phyloP scores from a whole-genome alignment of 495 filamentous ascomycete genomes.

The Penicillium pancosmium region DNA sequence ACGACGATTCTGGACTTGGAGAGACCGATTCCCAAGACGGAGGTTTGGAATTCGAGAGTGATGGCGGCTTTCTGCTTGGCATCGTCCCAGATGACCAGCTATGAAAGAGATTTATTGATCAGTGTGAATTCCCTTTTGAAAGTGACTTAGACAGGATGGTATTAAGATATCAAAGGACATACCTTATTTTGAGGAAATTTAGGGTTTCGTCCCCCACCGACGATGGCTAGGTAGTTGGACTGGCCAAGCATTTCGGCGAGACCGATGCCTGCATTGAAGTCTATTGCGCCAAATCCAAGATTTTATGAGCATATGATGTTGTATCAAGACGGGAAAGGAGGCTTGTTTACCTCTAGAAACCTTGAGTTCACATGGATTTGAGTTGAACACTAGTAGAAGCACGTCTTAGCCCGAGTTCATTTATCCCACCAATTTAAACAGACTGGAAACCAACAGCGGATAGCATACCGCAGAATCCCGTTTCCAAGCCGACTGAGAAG shows the following conservation, averaged over 20 bases:
- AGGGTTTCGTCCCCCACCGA: slow-evolving; percentile 84
- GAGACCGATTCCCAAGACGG: slow-evolving; percentile 76
- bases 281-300: slow-evolving; percentile 41
- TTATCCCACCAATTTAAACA: background rate
- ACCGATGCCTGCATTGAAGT: slow-evolving; percentile 84
- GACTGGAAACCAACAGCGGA: background rate
- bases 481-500: slow-evolving; percentile 87
- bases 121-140: background rate
- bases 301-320: background rate
- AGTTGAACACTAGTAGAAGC: slow-evolving; percentile 64
- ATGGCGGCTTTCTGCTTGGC: slow-evolving; percentile 73
- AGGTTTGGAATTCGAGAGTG: slow-evolving; percentile 72
- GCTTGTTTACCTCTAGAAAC: slow-evolving; percentile 60
- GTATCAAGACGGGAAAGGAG: background rate
- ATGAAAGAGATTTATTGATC: background rate
- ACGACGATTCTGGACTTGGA: slow-evolving; percentile 80
- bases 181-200: slow-evolving; percentile 90
- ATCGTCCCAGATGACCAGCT: slow-evolving; percentile 94
- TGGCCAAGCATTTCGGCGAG: slow-evolving; percentile 85
- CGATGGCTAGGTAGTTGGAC: slow-evolving; percentile 84
- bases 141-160: too few relatives aligned
- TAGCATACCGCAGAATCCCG: slow-evolving; percentile 79
- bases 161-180: slow-evolving; percentile 15
- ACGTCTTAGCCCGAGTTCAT: slow-evolving; percentile 12
- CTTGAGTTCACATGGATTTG: slow-evolving; percentile 75